These are phyloP conservation scores for Fusarium udum DNA, from an alignment of 2,329 filamentous ascomycete genomes.

Conservation along the genomic window DNA sequence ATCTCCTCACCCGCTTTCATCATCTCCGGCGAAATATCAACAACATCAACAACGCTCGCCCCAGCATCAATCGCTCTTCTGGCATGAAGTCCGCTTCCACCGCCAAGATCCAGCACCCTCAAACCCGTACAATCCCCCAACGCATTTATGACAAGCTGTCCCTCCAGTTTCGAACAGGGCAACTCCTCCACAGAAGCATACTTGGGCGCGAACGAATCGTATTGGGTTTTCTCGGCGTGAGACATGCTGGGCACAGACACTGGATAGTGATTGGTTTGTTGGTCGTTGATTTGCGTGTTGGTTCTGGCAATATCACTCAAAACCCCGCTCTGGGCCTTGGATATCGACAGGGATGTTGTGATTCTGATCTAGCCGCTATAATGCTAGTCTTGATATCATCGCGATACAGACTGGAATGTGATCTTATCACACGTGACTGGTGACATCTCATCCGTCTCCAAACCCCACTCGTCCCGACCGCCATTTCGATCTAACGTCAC, in stretches of 20 bases:
- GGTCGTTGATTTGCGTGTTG: not conserved
- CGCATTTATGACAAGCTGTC: not conserved
- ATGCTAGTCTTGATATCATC: not conserved
- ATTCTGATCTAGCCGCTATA: not conserved
- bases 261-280: not conserved
- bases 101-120: not conserved
- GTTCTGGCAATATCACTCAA: not conserved
- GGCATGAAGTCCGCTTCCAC: not conserved
- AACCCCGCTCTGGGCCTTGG: not conserved
- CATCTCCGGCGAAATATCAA: not conserved
- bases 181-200: conserved; percentile 5
- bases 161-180: not conserved
- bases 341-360: not conserved
- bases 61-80: not conserved
- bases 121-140: not conserved
- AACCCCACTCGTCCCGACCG: not conserved
- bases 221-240: not conserved
- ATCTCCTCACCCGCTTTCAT: not conserved
- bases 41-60: not conserved
- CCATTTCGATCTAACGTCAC: not conserved
- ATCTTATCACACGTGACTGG: not conserved
- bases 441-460: not conserved
- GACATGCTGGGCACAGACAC: not conserved
- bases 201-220: not conserved
- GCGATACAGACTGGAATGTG: not conserved